phyloP scores from a whole-genome alignment of 805 yeast genomes.

The Wickerhamomyces ciferrii region DNA sequence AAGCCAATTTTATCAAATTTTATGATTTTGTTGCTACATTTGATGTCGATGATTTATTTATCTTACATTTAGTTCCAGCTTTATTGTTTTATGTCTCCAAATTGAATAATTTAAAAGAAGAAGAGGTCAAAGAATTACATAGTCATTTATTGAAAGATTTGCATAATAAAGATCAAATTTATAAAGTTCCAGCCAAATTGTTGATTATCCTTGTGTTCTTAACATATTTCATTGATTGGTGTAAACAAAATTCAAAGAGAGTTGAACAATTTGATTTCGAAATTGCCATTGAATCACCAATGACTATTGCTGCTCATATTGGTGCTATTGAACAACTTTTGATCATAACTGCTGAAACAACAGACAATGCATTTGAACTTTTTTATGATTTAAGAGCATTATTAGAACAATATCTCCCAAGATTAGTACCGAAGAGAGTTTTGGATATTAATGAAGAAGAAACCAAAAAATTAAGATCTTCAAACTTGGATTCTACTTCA shows the following conservation, averaged over 20 bases:
- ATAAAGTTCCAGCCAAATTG: conserved; percentile 43
- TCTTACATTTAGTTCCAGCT: conserved; percentile 61
- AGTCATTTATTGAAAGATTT: conserved; percentile 29
- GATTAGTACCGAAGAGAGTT: conserved; percentile 45
- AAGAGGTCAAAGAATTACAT: conserved; percentile 34
- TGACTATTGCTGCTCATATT: conserved; percentile 49
- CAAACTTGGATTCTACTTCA: conserved; percentile 13
- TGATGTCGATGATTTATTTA: conserved; percentile 56
- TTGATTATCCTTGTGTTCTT: conserved; percentile 46
- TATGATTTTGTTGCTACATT: conserved; percentile 42
- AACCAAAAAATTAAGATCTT: conserved; percentile 27
- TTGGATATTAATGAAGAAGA: conserved; percentile 42
- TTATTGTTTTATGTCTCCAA: conserved; percentile 40
- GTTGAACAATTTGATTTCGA: conserved; percentile 46
- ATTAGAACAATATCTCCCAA: conserved; percentile 63
- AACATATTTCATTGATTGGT: conserved; percentile 61
- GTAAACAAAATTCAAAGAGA: conserved; percentile 43
- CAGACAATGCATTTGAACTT: conserved; percentile 36
- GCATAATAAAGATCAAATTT: conserved; percentile 34
- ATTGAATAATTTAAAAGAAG: conserved; percentile 28
- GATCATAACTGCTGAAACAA: conserved; percentile 55
- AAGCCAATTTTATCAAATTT: conserved; percentile 32
- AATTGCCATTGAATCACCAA: conserved; percentile 50
- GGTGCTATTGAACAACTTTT: conserved; percentile 72
- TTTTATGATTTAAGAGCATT: conserved; percentile 64